Percentiles rank a stretch among this genome's conserved stretches.
Conservation (phyloP, 1,139 yeast species). For the Entelexis paramagnoliae region DNA sequence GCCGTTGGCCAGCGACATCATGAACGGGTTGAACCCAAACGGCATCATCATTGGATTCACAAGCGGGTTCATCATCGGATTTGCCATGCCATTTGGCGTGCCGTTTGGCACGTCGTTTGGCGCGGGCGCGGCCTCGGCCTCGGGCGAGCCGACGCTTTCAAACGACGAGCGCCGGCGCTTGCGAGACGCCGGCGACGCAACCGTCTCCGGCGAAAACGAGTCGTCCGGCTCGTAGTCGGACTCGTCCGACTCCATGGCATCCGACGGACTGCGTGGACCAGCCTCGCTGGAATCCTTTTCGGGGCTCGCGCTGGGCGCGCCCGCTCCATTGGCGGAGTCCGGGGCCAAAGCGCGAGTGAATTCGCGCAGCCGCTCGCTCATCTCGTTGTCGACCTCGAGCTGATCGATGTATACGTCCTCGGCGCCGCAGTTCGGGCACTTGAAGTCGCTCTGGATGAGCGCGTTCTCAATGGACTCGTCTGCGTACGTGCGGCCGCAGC, state of each 20-base stretch:
- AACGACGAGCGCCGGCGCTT: slow-evolving; percentile 15
- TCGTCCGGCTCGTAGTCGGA: slow-evolving; percentile 34
- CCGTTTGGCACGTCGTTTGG: background rate
- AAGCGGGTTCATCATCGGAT: slow-evolving; percentile 18
- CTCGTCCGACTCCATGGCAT: slow-evolving; percentile 35
- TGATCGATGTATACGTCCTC: slow-evolving; percentile 70
- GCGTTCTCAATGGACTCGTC: slow-evolving; percentile 57
- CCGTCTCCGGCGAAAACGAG: slow-evolving; percentile 10
- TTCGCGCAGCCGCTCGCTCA: background rate
- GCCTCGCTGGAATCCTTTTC: background rate
- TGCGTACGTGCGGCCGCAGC: slow-evolving; percentile 57
- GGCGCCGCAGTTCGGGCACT: slow-evolving; percentile 75
- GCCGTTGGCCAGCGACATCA: slow-evolving; percentile 15
- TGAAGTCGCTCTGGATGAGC: slow-evolving; percentile 73
- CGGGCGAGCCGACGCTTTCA: slow-evolving; percentile 5
- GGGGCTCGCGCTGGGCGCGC: background rate
- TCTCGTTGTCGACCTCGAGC: slow-evolving; percentile 34
- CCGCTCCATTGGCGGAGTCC: no score
- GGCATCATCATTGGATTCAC: slow-evolving; percentile 18
- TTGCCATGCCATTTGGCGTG: background rate
- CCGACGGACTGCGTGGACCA: background rate
- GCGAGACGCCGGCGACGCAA: slow-evolving; percentile 7
- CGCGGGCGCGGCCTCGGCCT: slow-evolving; percentile 1
- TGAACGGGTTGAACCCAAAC: slow-evolving; percentile 19
- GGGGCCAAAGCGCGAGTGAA: no score